Conservation (phyloP, 2,329 filamentous ascomycete species). For the Ophiocordyceps unilateralis region DNA sequence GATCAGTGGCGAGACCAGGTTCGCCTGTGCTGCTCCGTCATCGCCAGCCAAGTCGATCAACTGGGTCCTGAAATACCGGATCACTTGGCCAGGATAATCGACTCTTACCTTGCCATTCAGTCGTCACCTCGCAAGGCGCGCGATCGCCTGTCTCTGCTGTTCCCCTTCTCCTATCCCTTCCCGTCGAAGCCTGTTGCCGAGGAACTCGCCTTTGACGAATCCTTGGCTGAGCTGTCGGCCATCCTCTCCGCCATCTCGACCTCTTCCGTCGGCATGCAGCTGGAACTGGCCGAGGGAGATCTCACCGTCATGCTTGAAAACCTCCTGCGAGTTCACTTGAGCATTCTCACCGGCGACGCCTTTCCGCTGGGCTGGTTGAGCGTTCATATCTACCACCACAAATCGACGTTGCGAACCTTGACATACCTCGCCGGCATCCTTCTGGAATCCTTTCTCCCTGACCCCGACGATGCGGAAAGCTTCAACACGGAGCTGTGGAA, state of each 20-base stretch:
- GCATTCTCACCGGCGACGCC: constrained; percentile 73
- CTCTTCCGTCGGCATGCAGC: constrained; percentile 51
- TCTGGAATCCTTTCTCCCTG: constrained; percentile 67
- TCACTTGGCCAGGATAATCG: constrained; percentile 78
- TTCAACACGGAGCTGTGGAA: constrained; percentile 95
- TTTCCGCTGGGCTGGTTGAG: constrained; percentile 86
- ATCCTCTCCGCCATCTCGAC: constrained; percentile 70
- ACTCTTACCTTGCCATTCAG: constrained; percentile 70
- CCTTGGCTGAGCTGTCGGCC: constrained; percentile 73
- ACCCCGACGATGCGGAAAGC: constrained; percentile 76
- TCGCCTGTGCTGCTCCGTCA: constrained; percentile 78
- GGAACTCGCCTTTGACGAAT: constrained; percentile 57
- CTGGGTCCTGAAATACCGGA: constrained; percentile 69
- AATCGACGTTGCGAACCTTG: constrained; percentile 70
- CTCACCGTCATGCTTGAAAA: constrained; percentile 60
- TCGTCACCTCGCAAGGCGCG: constrained; percentile 33
- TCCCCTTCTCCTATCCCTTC: constrained; percentile 82
- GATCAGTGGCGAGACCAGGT: constrained; percentile 89
- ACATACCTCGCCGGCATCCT: constrained; percentile 69
- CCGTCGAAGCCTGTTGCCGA: constrained; percentile 51
- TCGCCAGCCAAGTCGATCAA: constrained; percentile 69
- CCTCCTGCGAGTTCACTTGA: constrained; percentile 70
- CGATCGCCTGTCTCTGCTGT: constrained; percentile 66
- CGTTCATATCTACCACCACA: constrained; percentile 82
- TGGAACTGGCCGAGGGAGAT: constrained; percentile 59